These are phyloP conservation scores for Saccharomycopsis schoenii DNA, from an alignment of 805 yeast genomes.

Conservation along the genomic window DNA sequence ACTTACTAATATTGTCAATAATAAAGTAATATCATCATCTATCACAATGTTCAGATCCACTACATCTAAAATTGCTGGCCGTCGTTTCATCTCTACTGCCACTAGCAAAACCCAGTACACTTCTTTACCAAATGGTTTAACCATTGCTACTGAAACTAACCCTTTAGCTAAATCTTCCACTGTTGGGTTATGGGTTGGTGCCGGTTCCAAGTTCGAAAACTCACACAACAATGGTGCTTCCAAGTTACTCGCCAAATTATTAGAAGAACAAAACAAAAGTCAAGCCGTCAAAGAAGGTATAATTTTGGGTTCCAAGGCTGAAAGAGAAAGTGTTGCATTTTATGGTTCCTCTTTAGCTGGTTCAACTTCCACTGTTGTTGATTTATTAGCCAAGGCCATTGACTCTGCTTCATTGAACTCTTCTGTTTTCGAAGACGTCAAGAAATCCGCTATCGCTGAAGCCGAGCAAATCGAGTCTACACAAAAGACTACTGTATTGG, in stretches of 20 bases:
- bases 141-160: slow-evolving; percentile 60
- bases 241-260: slow-evolving; percentile 45
- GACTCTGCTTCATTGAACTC: slow-evolving; percentile 31
- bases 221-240: slow-evolving; percentile 77
- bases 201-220: slow-evolving; percentile 75
- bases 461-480: slow-evolving; percentile 47
- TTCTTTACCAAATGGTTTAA: slow-evolving; percentile 62
- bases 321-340: slow-evolving; percentile 58
- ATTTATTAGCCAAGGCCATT: slow-evolving; percentile 36
- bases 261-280: slow-evolving; percentile 29
- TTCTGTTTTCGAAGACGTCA: slow-evolving; percentile 38
- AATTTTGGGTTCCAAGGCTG: slow-evolving; percentile 40
- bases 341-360: slow-evolving; percentile 45
- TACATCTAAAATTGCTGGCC: slow-evolving; percentile 21
- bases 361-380: slow-evolving; percentile 42
- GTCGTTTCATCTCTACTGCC: slow-evolving; percentile 52
- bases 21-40: neutral
- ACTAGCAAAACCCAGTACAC: slow-evolving; percentile 58
- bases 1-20: neutral
- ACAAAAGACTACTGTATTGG: slow-evolving; percentile 45
- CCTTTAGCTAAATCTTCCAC: slow-evolving; percentile 46
- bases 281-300: slow-evolving; percentile 44
- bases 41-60: slow-evolving; percentile 11
- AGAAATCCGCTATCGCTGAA: slow-evolving; percentile 35
- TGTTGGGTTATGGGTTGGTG: slow-evolving; percentile 61